These are phyloP conservation scores for Chaetomiaceae sp. DNA, from an alignment of 2,329 filamentous ascomycete genomes.

Conservation along the genomic window DNA sequence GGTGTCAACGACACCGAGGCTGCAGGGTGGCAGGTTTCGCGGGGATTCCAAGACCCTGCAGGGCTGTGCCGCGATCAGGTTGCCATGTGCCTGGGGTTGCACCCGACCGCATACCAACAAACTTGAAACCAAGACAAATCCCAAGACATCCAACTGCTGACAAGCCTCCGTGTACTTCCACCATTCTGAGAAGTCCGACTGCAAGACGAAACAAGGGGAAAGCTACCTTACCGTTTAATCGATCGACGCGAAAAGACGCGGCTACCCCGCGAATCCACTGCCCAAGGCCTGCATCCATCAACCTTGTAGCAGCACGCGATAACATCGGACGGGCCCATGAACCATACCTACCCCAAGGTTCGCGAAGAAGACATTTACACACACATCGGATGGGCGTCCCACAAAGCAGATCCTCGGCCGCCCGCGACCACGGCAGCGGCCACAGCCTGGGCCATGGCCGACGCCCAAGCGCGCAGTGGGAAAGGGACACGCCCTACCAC, in stretches of 20 bases:
- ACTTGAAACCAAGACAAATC: background rate
- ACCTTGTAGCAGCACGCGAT: conserved; percentile 1
- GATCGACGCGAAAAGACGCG: background rate
- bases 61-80: conserved; percentile 4
- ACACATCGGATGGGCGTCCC: conserved; percentile 14
- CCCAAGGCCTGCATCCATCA: conserved; percentile 4
- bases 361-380: background rate
- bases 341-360: background rate
- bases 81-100: conserved; percentile 5
- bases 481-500: background rate
- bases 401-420: conserved; percentile 12
- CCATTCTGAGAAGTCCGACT: too few relatives aligned
- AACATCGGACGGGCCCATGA: background rate
- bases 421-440: background rate
- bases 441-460: background rate
- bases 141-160: background rate
- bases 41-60: conserved; percentile 2
- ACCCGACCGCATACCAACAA: conserved; percentile 6
- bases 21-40: conserved; percentile 5
- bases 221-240: background rate
- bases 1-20: too few relatives aligned
- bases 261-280: background rate
- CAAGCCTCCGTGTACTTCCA: too few relatives aligned
- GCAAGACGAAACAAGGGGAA: background rate
- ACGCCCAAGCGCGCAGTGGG: background rate